phyloP scores from a whole-genome alignment of 2,329 filamentous ascomycete species.

The Neofusicoccum parvum region DNA sequence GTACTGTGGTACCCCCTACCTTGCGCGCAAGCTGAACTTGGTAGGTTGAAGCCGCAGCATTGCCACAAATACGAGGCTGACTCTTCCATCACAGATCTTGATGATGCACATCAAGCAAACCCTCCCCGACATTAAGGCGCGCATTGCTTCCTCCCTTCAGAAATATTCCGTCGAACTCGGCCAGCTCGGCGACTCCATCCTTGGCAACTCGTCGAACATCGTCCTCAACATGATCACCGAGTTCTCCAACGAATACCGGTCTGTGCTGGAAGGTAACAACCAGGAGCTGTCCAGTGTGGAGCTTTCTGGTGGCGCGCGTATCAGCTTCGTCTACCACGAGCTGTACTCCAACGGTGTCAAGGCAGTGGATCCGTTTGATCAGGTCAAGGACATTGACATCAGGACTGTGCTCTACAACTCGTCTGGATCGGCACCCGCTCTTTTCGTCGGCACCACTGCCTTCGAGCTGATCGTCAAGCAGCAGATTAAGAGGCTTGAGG shows the following conservation, averaged over 20 bases:
- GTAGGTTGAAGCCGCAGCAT: constrained; percentile 40
- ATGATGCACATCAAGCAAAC: constrained; percentile 99
- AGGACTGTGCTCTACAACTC: constrained; percentile 98
- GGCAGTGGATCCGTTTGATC: constrained; percentile 94
- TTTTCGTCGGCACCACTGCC: constrained; percentile 97
- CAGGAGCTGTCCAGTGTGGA: constrained; percentile 93
- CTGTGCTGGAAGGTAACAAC: constrained; percentile 94
- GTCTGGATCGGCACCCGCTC: constrained; percentile 92
- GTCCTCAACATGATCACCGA: constrained; percentile 98
- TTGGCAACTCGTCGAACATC: constrained; percentile 95
- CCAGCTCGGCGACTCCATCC: constrained; percentile 86
- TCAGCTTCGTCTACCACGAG: constrained; percentile 99
- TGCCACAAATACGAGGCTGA: constrained; percentile 28
- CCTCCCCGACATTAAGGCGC: constrained; percentile 94
- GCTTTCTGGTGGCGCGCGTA: constrained; percentile 93
- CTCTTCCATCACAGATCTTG: constrained; percentile 63
- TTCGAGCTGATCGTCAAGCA: constrained; percentile 99
- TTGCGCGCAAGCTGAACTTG: constrained; percentile 94
- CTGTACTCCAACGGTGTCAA: constrained; percentile 97
- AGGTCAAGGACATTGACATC: constrained; percentile 97
- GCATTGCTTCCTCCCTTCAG: constrained; percentile 88
- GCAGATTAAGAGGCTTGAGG: constrained; percentile 94
- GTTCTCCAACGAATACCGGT: constrained; percentile 96
- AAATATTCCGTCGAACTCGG: constrained; percentile 86
- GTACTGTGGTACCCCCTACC: constrained; percentile 96